Percentiles rank a stretch among this genome's conserved stretches.
These are phyloP conservation scores for Paramecium sexaurelia DNA, from an alignment of 73 alveolate genomes.

Conservation along the genomic window DNA sequence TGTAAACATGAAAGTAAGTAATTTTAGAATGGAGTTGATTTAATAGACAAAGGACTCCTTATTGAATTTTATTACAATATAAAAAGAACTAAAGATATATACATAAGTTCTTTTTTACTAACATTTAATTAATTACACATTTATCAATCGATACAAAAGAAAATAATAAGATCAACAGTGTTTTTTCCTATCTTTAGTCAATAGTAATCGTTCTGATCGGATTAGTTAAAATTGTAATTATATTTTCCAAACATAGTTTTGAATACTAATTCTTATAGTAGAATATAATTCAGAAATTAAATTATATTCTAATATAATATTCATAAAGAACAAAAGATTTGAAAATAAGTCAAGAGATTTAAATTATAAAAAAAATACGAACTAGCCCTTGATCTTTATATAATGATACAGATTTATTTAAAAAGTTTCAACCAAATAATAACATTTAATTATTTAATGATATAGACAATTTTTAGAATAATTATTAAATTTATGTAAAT, in stretches of 20 bases:
- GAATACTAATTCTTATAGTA: not conserved
- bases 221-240: not conserved
- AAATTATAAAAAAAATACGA: not conserved
- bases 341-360: not conserved
- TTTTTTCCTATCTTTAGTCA: not conserved
- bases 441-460: not conserved
- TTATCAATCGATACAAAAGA: no score
- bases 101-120: no score
- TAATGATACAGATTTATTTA: conserved; percentile 10
- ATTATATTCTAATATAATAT: not conserved
- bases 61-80: no score
- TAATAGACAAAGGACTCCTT: no score
- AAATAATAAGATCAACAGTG: no score
- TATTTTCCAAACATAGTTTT: conserved; percentile 8
- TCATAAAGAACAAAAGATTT: not conserved
- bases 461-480: not conserved
- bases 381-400: not conserved
- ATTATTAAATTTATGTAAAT: not conserved
- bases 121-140: no score
- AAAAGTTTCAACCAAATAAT: not conserved
- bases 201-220: not conserved
- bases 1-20: no score
- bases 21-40: no score
- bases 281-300: not conserved
- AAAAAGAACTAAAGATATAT: no score